Evolutionary conservation across 768 basidiomycete genomes (phyloP).

Genomic region (Mycena vitilis): DNA sequence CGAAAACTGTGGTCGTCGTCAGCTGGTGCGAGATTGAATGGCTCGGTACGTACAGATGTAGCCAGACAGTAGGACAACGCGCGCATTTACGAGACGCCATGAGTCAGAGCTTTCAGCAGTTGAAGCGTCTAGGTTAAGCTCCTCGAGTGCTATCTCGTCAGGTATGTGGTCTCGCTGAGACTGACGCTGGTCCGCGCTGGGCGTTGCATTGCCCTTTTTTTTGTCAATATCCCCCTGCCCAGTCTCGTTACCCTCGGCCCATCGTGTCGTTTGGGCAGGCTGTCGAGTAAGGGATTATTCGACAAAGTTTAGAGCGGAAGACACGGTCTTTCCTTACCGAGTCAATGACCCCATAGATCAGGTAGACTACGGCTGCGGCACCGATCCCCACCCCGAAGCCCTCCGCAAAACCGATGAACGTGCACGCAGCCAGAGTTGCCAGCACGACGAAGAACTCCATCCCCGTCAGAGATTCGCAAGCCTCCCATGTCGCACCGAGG

Average conservation of each 20-base stretch:
- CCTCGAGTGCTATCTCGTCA: no score
- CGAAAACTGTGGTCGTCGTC: conserved; percentile 11
- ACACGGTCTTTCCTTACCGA: conserved; percentile 29
- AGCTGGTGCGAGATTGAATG: not conserved
- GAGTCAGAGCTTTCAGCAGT: not conserved
- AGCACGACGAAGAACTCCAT: conserved; percentile 39
- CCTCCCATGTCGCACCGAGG: conserved; percentile 40
- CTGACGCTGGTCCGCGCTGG: conserved; percentile 7
- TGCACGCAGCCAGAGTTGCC: conserved; percentile 37
- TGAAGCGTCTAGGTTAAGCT: no score
- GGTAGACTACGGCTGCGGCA: conserved; percentile 35
- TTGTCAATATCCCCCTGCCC: conserved; percentile 5
- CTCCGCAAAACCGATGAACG: conserved; percentile 40
- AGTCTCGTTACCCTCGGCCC: conserved; percentile 37
- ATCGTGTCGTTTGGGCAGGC: conserved; percentile 32
- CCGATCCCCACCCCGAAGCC: conserved; percentile 42
- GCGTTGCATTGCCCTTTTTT: conserved; percentile 2
- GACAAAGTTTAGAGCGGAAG: not conserved
- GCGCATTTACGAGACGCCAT: conserved; percentile 21
- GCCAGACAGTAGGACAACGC: conserved; percentile 17
- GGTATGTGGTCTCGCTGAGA: no score
- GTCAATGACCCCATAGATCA: conserved; percentile 39
- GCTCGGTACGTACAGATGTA: conserved; percentile 15
- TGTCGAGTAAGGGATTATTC: not conserved
- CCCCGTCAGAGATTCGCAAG: conserved; percentile 31